Evolutionary conservation across 345 rosid species (phyloP).

Genomic region (Gossypium longicalyx): DNA sequence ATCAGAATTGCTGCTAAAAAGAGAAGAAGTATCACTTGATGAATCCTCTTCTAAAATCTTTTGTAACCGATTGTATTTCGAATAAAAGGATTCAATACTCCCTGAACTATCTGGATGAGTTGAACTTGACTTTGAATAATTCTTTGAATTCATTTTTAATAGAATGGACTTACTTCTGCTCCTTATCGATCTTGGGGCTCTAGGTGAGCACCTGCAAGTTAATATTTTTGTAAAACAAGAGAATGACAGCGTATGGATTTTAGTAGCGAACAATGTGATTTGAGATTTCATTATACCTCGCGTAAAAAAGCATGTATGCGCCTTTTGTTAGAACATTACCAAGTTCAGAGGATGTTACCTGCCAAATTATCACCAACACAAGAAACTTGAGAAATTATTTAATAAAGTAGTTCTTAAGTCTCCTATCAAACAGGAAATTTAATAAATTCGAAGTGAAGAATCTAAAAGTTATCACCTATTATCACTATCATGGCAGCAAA

Average conservation of each 20-base stretch:
- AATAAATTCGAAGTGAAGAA: not conserved
- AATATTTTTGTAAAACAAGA: constrained; percentile 16
- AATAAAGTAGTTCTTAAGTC: not conserved
- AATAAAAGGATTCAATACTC: constrained; percentile 56
- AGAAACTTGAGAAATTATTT: not conserved
- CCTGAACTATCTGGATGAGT: constrained; percentile 31
- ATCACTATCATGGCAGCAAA: not conserved
- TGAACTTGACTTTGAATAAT: constrained; percentile 28
- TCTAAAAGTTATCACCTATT: not conserved
- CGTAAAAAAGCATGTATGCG: constrained; percentile 89
- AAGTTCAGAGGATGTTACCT: constrained; percentile 71
- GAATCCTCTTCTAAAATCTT: constrained; percentile 76
- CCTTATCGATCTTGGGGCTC: constrained; percentile 58
- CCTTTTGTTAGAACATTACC: constrained; percentile 62
- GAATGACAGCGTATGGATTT: not conserved
- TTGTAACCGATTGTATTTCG: constrained; percentile 54
- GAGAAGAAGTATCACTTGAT: constrained; percentile 78
- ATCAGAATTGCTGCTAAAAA: constrained; percentile 78
- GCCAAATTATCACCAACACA: constrained; percentile 22
- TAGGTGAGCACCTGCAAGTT: constrained; percentile 60
- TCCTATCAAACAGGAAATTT: not conserved
- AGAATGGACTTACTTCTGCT: constrained; percentile 28
- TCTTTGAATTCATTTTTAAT: constrained; percentile 27
- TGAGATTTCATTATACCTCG: constrained; percentile 49
- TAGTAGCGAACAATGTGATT: not conserved